These are phyloP conservation scores for Skeletonema potamos DNA, from an alignment of 108 stramenopile genomes.

Conservation along the genomic window DNA sequence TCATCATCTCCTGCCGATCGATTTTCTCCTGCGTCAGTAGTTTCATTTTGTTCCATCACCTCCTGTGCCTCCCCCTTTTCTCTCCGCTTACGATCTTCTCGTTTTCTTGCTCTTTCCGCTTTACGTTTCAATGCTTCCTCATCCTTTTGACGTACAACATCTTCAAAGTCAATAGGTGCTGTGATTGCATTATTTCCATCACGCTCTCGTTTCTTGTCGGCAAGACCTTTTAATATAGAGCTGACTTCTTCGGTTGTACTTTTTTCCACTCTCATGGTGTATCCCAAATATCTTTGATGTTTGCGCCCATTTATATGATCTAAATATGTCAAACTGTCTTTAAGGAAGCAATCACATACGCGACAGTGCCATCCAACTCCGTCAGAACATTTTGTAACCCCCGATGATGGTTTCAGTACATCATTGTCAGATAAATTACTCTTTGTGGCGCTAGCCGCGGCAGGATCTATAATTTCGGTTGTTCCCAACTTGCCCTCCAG, in stretches of 20 bases:
- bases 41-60: not conserved
- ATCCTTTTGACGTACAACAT: constrained; percentile 72
- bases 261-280: constrained; percentile 92
- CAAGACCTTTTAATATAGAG: constrained; percentile 43
- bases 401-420: constrained; percentile 20
- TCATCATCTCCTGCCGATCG: constrained; percentile 32
- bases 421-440: constrained; percentile 5
- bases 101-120: constrained; percentile 65
- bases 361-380: constrained; percentile 96
- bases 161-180: constrained; percentile 44
- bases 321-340: constrained; percentile 91
- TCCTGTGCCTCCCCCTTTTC: constrained; percentile 33
- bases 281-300: constrained; percentile 93
- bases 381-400: constrained; percentile 59
- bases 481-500: constrained; percentile 85
- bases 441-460: constrained; percentile 51
- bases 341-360: constrained; percentile 94
- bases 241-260: constrained; percentile 80
- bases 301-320: constrained; percentile 97
- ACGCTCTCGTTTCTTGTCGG: constrained; percentile 44
- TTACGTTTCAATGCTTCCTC: constrained; percentile 60
- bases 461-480: constrained; percentile 84
- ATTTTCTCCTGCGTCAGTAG: not conserved
- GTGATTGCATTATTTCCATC: constrained; percentile 16
- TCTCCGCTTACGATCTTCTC: constrained; percentile 71